Evolutionary conservation across 305 asterid genomes (phyloP), one percentile per base, ranked within the genome.

Genomic region (Coffea humblotiana): DNA sequence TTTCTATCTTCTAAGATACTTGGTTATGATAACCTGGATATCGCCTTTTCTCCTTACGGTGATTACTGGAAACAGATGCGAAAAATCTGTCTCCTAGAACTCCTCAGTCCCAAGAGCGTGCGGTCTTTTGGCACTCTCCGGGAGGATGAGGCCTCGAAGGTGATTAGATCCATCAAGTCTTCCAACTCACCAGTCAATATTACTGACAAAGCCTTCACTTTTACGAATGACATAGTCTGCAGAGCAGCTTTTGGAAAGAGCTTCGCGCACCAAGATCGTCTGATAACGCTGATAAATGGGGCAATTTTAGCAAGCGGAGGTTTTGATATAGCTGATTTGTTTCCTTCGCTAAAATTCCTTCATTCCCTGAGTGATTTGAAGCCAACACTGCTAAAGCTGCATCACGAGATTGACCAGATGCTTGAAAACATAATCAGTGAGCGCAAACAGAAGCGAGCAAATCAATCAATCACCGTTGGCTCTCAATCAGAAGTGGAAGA

Each of bases 251-350:
- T 85, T 32, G 86, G 88, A 23, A 58, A 66, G 37, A 76, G 18
- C 48, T 85, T 79, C 45, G 18, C 75, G 76, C 84, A 83, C 47
- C 87, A 85, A 74, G 83, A 81, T 13, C n/a, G 71, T 10, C 63
- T 84, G 79, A 80, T 81, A n/a, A 40, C 23, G 47, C 32, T 79
- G 14, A 71, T 82, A 67, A 84, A 85, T 71, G 83, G 83, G 72
- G 80, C 76, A 37, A 78, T 79, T 27, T 65, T 81, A 5, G 75
- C 80, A 16, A 86, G 79, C 16, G 87, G 83, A 8, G 83, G 82
- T 77, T 88, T 88, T 80, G 80, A 85, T 21, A 48, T 82, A 60
- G 82, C 80, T 16, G 89, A 89, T 84, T 49, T 89, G 43, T 89
- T 86, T 81, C 90, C 90, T 15, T 85, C 88, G 29, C 40, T 82